Conservation (phyloP, 371 early-diverging fungal species). For the Phascolomyces articulosus region DNA sequence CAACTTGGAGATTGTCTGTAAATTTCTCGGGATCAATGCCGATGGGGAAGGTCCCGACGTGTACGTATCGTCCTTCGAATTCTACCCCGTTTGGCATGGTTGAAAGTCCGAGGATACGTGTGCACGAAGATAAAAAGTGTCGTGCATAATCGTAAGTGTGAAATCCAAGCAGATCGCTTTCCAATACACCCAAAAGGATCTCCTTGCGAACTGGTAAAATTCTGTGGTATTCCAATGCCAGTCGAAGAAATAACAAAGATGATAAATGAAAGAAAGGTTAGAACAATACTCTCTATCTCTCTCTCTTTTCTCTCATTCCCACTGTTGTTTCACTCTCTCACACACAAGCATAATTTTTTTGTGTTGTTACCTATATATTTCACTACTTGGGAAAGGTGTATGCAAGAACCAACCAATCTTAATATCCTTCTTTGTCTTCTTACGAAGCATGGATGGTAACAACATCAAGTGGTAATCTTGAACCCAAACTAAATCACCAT, state of each 20-base stretch:
- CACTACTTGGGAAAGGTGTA: constrained; percentile 96
- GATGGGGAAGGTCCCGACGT: constrained; percentile 98
- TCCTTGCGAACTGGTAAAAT: constrained; percentile 91
- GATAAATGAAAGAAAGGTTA: not conserved
- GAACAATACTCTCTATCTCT: not conserved
- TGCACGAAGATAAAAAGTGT: constrained; percentile 97
- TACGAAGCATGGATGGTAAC: constrained; percentile 82
- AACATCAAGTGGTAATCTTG: constrained; percentile 99
- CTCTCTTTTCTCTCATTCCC: too few species aligned
- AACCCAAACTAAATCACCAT: constrained; percentile 98
- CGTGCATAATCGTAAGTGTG: constrained; percentile 99
- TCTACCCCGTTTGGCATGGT: constrained; percentile 94
- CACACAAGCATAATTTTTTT: not conserved
- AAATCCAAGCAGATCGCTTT: constrained; percentile 95
- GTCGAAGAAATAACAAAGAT: too few species aligned
- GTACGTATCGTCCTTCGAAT: constrained; percentile 84
- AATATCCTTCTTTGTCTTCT: constrained; percentile 62
- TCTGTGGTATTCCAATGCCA: too few species aligned
- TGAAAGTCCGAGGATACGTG: constrained; percentile 89
- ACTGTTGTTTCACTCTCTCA: too few species aligned
- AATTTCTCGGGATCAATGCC: constrained; percentile 99
- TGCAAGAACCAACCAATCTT: constrained; percentile 99
- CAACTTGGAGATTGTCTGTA: constrained; percentile 73
- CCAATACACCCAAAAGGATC: constrained; percentile 90
- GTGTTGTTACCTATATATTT: constrained; percentile 79